A percentile compares a stretch with the other conserved stretches of the same genome.
These are phyloP conservation scores for Cyclanthera cordifolia DNA, from an alignment of 306 rosid genomes.

Conservation along the genomic window DNA sequence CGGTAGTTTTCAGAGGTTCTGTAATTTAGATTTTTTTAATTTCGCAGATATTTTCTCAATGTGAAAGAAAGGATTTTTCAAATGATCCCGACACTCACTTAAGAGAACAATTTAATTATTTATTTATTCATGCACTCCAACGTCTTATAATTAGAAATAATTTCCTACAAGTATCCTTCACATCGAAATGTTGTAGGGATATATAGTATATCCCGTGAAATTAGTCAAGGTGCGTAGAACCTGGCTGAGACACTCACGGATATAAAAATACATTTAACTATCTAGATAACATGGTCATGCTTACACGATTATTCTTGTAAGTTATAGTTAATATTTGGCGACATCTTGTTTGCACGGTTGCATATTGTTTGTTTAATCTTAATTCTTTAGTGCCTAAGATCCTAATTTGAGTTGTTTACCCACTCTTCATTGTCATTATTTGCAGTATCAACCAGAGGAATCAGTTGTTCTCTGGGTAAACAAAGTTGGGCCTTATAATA, in stretches of 20 bases:
- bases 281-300: background rate
- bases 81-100: background rate
- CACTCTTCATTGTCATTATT: slow-evolving; percentile 10
- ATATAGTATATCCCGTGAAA: no score
- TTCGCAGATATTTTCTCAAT: background rate
- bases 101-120: background rate
- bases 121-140: background rate
- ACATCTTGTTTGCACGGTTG: background rate
- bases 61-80: background rate
- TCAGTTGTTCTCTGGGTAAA: slow-evolving; percentile 83
- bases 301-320: background rate
- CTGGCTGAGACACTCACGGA: no score
- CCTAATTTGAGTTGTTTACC: background rate
- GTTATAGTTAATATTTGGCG: background rate
- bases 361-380: background rate
- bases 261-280: background rate
- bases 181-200: no score
- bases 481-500: slow-evolving; percentile 94
- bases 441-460: slow-evolving; percentile 65
- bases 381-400: background rate
- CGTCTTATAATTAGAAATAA: no score
- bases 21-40: background rate
- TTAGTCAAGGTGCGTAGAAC: no score
- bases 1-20: background rate
- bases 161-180: no score